Percentiles rank a stretch among this genome's conserved stretches.
Conservation (phyloP, 139 green algal species). For the Micromonas commoda region DNA sequence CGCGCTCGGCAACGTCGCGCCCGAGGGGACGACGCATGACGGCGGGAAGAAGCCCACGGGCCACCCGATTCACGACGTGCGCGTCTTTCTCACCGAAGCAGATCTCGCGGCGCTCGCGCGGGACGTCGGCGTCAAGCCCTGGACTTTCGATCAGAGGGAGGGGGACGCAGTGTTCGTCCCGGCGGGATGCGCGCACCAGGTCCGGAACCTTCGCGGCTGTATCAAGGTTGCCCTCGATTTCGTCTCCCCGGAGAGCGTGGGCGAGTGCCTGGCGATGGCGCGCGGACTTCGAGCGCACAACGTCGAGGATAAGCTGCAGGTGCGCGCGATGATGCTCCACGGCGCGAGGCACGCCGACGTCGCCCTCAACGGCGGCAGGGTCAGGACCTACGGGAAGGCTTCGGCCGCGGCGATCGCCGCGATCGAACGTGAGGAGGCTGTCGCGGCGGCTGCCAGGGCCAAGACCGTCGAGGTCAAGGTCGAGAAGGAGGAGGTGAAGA, state of each 20-base stretch:
- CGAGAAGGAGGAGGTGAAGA: background rate
- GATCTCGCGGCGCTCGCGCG: conserved; percentile 32
- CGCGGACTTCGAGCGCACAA: conserved; percentile 39
- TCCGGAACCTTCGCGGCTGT: conserved; percentile 53
- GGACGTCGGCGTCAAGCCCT: conserved; percentile 45
- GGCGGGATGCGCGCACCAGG: conserved; percentile 80
- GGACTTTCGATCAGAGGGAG: conserved; percentile 70
- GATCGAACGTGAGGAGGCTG: background rate
- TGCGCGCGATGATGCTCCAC: conserved; percentile 10
- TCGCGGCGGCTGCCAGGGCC: too few species aligned
- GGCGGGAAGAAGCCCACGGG: background rate
- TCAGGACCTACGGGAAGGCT: background rate
- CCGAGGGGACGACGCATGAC: background rate
- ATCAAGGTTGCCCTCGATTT: conserved; percentile 82
- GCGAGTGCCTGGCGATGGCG: conserved; percentile 34
- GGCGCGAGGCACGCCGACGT: background rate
- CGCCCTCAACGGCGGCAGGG: background rate
- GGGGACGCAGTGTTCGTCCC: conserved; percentile 84
- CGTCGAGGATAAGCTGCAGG: conserved; percentile 50
- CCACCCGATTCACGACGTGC: conserved; percentile 43
- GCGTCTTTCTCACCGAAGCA: conserved; percentile 30
- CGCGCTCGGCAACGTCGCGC: background rate
- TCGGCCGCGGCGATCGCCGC: background rate
- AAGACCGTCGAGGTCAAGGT: background rate
- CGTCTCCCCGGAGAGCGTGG: conserved; percentile 62